These are phyloP conservation scores for Aschersonia sp. DNA, from an alignment of 2,329 filamentous ascomycete genomes.

Conservation along the genomic window DNA sequence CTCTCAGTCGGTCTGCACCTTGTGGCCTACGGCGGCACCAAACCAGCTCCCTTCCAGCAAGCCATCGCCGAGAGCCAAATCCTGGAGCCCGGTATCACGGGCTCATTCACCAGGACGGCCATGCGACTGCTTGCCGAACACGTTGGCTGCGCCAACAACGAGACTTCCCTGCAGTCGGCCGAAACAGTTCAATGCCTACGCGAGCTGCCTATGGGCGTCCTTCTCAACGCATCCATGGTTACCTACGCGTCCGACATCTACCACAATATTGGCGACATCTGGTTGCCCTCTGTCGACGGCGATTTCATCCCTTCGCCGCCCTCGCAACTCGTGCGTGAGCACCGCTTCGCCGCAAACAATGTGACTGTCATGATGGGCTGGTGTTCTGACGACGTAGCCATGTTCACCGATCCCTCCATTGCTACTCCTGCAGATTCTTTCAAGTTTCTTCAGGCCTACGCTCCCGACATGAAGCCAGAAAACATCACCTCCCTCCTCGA, in stretches of 20 bases:
- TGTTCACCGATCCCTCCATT: slow-evolving; percentile 25
- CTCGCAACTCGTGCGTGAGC: slow-evolving; percentile 37
- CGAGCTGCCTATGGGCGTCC: slow-evolving; percentile 21
- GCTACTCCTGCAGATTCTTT: slow-evolving; percentile 22
- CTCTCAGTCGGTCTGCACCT: slow-evolving; percentile 30
- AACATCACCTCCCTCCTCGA: slow-evolving; percentile 23
- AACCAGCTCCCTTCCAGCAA: slow-evolving; percentile 28
- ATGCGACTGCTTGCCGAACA: slow-evolving; percentile 25
- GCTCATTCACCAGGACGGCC: slow-evolving; percentile 31
- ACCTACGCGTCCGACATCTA: slow-evolving; percentile 24
- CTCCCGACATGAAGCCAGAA: slow-evolving; percentile 14
- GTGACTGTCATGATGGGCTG: slow-evolving; percentile 49
- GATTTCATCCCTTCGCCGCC: slow-evolving; percentile 25
- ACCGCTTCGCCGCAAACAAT: slow-evolving; percentile 37
- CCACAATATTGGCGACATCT: slow-evolving; percentile 36
- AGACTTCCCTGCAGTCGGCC: slow-evolving; percentile 21
- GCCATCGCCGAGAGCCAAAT: slow-evolving; percentile 31
- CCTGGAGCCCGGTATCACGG: slow-evolving; percentile 34
- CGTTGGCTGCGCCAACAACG: slow-evolving; percentile 28
- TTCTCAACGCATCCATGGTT: slow-evolving; percentile 27
- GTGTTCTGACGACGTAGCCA: slow-evolving; percentile 27
- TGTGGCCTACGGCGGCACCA: slow-evolving; percentile 29
- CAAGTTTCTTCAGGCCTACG: slow-evolving; percentile 23
- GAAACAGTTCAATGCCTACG: slow-evolving; percentile 33
- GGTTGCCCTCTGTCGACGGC: slow-evolving; percentile 29